Conservation (phyloP, 2,329 filamentous ascomycete species). For the Gliomastix tumulicola region DNA sequence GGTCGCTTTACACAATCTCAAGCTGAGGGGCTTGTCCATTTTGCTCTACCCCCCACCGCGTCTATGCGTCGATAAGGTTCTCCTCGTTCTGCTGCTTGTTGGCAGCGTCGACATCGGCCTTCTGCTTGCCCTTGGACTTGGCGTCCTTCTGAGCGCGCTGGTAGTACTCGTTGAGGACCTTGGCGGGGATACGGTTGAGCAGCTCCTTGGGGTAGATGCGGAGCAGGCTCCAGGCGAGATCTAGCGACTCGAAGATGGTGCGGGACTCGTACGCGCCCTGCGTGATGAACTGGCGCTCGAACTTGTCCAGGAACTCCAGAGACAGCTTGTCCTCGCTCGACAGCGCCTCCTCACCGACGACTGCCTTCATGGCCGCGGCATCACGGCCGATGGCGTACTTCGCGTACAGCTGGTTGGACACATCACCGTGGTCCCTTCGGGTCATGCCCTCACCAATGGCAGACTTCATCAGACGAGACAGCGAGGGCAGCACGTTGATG, state of each 20-base stretch:
- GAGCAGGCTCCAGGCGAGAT: conserved; percentile 92
- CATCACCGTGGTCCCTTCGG: conserved; percentile 92
- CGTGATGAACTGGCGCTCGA: conserved; percentile 89
- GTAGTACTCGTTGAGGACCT: conserved; percentile 79
- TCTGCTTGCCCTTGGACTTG: conserved; percentile 56
- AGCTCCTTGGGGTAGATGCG: conserved; percentile 97
- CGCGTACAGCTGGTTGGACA: conserved; percentile 98
- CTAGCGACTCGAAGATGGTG: conserved; percentile 86
- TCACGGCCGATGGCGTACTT: conserved; percentile 99
- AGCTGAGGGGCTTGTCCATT: too few relatives aligned
- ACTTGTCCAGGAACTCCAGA: conserved; percentile 96
- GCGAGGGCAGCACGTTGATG: conserved; percentile 95
- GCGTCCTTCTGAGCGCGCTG: conserved; percentile 57
- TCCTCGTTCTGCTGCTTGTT: conserved; percentile 40
- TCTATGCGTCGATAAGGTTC: conserved; percentile 53
- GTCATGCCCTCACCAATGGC: conserved; percentile 97
- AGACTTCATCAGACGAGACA: conserved; percentile 99
- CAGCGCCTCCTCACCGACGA: conserved; percentile 95
- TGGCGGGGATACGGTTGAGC: conserved; percentile 87
- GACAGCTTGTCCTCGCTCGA: conserved; percentile 96
- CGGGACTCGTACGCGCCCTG: conserved; percentile 91
- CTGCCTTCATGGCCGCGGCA: conserved; percentile 97
- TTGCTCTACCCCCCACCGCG: too few relatives aligned
- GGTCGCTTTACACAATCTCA: too few relatives aligned
- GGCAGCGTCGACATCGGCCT: conserved; percentile 30